Evolutionary conservation across 2,329 filamentous ascomycete species (phyloP).

Genomic region (Aureobasidium sp.): DNA sequence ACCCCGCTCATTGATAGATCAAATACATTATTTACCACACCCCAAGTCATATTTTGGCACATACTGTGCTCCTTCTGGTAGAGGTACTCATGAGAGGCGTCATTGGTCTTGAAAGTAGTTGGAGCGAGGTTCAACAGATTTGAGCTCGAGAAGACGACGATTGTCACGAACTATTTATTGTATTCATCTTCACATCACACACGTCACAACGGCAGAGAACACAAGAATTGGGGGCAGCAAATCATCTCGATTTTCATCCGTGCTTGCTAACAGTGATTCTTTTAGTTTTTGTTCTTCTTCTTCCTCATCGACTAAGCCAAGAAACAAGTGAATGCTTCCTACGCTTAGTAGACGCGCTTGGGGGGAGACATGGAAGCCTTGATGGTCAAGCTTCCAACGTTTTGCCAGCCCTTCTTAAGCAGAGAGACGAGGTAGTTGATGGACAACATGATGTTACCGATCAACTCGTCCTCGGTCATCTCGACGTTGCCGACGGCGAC

Average conservation of each 20-base stretch:
- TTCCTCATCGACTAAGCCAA: not conserved
- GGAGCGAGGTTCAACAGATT: too few relatives aligned
- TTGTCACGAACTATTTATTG: too few relatives aligned
- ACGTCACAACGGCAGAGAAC: slow-evolving; percentile 19
- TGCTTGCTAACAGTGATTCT: slow-evolving; percentile 1
- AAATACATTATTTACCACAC: too few relatives aligned
- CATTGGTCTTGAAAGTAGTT: too few relatives aligned
- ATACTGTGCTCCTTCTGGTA: too few relatives aligned
- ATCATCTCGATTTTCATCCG: slow-evolving; percentile 13
- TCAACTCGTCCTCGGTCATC: slow-evolving; percentile 90
- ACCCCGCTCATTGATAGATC: too few relatives aligned
- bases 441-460: slow-evolving; percentile 98
- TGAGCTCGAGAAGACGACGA: too few relatives aligned
- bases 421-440: slow-evolving; percentile 99
- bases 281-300: not conserved
- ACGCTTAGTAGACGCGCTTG: slow-evolving; percentile 96
- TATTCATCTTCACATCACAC: too few relatives aligned
- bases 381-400: slow-evolving; percentile 98
- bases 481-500: slow-evolving; percentile 97
- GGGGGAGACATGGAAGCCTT: slow-evolving; percentile 99
- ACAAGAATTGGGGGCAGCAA: slow-evolving; percentile 5
- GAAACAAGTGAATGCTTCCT: slow-evolving; percentile 18
- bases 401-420: slow-evolving; percentile 99
- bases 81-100: too few relatives aligned
- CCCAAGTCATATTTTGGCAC: too few relatives aligned